A percentile compares a stretch with the other conserved stretches of the same genome.
phyloP scores from a whole-genome alignment of 2,329 filamentous ascomycete genomes.

The Xylariaceae sp. region DNA sequence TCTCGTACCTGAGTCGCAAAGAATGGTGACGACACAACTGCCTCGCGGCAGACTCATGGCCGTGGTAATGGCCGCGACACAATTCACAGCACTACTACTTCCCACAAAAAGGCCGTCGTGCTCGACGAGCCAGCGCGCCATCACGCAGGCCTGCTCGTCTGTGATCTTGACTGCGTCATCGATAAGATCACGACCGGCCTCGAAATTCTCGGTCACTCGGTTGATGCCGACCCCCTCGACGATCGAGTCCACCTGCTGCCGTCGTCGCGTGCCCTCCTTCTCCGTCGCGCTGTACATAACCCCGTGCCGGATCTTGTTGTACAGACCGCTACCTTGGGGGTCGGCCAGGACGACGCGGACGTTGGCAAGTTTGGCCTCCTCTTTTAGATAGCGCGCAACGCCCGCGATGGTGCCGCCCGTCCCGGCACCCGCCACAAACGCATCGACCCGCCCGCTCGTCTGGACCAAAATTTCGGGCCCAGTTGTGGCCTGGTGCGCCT shows the following conservation, averaged over 20 bases:
- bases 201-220: conserved; percentile 87
- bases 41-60: conserved; percentile 57
- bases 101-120: conserved; percentile 92
- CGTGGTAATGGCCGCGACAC: conserved; percentile 68
- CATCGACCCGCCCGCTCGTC: conserved; percentile 67
- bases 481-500: conserved; percentile 73
- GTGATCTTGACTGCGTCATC: conserved; percentile 86
- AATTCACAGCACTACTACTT: conserved; percentile 95
- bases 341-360: conserved; percentile 70
- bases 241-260: conserved; percentile 90
- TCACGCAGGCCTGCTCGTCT: conserved; percentile 80
- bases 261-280: conserved; percentile 79
- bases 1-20: conserved; percentile 77
- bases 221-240: conserved; percentile 97
- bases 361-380: conserved; percentile 48
- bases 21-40: conserved; percentile 71
- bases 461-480: conserved; percentile 86
- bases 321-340: conserved; percentile 88
- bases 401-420: conserved; percentile 92
- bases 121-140: conserved; percentile 96
- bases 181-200: conserved; percentile 76
- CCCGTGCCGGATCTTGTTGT: conserved; percentile 84
- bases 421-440: conserved; percentile 88
- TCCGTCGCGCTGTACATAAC: conserved; percentile 94
- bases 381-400: conserved; percentile 77